Evolutionary conservation across 2,329 filamentous ascomycete genomes (phyloP).

Genomic region (Botryotinia calthae): DNA sequence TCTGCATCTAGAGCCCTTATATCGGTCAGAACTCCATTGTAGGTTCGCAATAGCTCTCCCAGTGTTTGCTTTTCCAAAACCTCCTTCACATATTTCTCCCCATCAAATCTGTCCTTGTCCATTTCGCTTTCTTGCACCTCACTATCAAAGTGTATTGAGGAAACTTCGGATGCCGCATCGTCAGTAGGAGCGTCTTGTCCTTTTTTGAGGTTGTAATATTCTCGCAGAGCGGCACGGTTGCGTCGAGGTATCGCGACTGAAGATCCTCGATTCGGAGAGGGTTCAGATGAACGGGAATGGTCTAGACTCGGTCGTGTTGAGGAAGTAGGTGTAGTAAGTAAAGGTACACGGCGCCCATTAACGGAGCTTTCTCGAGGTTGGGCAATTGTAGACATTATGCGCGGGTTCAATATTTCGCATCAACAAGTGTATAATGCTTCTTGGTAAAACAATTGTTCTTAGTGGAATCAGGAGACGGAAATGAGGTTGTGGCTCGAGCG

Average conservation of each 20-base stretch:
- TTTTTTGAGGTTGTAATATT: conserved; percentile 84
- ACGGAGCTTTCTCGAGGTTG: conserved; percentile 59
- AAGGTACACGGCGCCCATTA: conserved; percentile 55
- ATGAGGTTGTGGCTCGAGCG: conserved; percentile 13
- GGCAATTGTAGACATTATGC: conserved; percentile 62
- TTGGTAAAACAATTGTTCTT: background rate
- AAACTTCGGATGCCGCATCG: conserved; percentile 36
- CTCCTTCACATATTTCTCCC: conserved; percentile 63
- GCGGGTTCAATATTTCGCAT: background rate
- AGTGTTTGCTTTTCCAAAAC: conserved; percentile 62
- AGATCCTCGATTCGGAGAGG: conserved; percentile 50
- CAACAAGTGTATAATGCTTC: background rate
- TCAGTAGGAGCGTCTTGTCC: conserved; percentile 31
- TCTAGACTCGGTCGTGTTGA: conserved; percentile 76
- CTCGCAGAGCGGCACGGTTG: conserved; percentile 83
- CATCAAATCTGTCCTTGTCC: conserved; percentile 70
- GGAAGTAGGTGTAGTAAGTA: conserved; percentile 64
- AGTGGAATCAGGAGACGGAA: background rate
- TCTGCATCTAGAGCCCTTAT: conserved; percentile 90
- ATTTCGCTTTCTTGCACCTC: conserved; percentile 68
- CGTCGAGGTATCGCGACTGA: conserved; percentile 33
- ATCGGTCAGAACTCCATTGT: conserved; percentile 72
- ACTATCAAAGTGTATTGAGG: conserved; percentile 41
- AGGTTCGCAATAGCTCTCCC: conserved; percentile 66
- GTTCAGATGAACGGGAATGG: conserved; percentile 56